Percentiles rank a stretch among this genome's conserved stretches.
Evolutionary conservation across 2,329 filamentous ascomycete species (phyloP).

Genomic region (Fusarium decemcellulare): DNA sequence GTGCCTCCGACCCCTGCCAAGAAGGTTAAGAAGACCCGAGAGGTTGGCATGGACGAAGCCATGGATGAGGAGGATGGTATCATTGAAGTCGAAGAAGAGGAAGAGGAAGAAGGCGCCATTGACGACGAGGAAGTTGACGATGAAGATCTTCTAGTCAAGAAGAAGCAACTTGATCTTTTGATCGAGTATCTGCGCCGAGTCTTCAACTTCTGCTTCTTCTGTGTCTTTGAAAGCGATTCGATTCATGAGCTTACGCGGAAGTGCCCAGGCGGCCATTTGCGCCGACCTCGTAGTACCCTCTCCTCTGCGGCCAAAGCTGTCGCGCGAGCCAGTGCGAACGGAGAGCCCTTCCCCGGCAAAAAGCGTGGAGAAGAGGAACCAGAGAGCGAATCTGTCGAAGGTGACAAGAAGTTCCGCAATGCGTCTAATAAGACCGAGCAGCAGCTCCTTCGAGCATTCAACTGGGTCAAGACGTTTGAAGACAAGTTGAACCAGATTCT

Average conservation of each 20-base stretch:
- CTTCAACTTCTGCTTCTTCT: constrained; percentile 99
- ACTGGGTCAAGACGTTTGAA: constrained; percentile 99
- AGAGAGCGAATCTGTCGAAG: constrained; percentile 61
- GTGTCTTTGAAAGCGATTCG: constrained; percentile 98
- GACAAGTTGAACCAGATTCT: constrained; percentile 95
- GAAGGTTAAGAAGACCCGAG: constrained; percentile 73
- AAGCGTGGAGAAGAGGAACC: constrained; percentile 79
- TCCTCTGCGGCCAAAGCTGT: constrained; percentile 87
- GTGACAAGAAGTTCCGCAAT: constrained; percentile 81
- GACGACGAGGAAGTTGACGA: constrained; percentile 92
- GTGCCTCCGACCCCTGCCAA: constrained; percentile 65
- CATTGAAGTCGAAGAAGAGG: constrained; percentile 83
- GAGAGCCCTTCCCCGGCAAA: constrained; percentile 87
- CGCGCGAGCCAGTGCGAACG: constrained; percentile 85
- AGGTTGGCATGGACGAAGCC: constrained; percentile 72
- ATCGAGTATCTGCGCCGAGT: constrained; percentile 97
- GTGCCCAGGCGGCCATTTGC: constrained; percentile 96
- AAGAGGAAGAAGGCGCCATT: constrained; percentile 83
- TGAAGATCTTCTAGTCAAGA: constrained; percentile 89
- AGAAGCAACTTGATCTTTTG: constrained; percentile 95
- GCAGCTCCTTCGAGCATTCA: constrained; percentile 94
- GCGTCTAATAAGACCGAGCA: constrained; percentile 85
- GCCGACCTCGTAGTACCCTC: constrained; percentile 88
- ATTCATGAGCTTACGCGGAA: constrained; percentile 96
- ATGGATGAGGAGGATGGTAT: constrained; percentile 77